Percentiles rank a stretch among this genome's conserved stretches.
Conservation (phyloP, 2,329 filamentous ascomycete species). For the Aureobasidium sp. region DNA sequence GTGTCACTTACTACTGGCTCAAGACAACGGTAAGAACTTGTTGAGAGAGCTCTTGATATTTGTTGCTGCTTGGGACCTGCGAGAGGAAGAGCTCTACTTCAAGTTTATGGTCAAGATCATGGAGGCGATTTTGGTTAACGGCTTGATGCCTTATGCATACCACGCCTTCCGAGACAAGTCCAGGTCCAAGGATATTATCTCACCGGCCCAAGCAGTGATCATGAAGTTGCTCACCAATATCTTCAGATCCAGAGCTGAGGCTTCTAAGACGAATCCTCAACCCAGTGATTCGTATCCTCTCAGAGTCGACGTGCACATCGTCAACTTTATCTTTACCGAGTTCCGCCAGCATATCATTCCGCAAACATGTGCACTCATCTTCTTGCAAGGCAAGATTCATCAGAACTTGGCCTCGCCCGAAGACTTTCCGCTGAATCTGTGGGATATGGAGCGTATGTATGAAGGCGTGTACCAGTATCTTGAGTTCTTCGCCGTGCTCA, state of each 20-base stretch:
- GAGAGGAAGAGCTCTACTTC: constrained; percentile 89
- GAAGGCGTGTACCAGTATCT: constrained; percentile 92
- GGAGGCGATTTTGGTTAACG: constrained; percentile 83
- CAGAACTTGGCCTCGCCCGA: constrained; percentile 66
- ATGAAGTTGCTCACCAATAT: constrained; percentile 87
- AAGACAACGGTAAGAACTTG: constrained; percentile 85
- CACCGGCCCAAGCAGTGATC: constrained; percentile 86
- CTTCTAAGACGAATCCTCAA: constrained; percentile 25
- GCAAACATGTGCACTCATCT: constrained; percentile 89
- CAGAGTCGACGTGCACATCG: constrained; percentile 56
- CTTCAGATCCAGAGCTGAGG: constrained; percentile 57
- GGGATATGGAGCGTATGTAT: constrained; percentile 97
- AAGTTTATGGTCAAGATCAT: constrained; percentile 95
- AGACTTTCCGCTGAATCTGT: constrained; percentile 89
- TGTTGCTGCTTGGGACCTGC: constrained; percentile 93
- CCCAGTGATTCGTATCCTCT: constrained; percentile 26
- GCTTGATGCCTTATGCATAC: constrained; percentile 85
- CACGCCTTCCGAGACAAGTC: constrained; percentile 68
- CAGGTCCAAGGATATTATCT: constrained; percentile 85
- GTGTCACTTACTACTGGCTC: constrained; percentile 80
- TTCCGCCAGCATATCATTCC: constrained; percentile 90
- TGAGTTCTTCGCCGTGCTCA: constrained; percentile 85
- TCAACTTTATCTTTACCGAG: constrained; percentile 87
- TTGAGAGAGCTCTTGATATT: constrained; percentile 89
- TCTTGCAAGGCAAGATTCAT: constrained; percentile 84